These are phyloP conservation scores for Syzygium aqueum DNA, from an alignment of 345 rosid species.

Conservation along the genomic window DNA sequence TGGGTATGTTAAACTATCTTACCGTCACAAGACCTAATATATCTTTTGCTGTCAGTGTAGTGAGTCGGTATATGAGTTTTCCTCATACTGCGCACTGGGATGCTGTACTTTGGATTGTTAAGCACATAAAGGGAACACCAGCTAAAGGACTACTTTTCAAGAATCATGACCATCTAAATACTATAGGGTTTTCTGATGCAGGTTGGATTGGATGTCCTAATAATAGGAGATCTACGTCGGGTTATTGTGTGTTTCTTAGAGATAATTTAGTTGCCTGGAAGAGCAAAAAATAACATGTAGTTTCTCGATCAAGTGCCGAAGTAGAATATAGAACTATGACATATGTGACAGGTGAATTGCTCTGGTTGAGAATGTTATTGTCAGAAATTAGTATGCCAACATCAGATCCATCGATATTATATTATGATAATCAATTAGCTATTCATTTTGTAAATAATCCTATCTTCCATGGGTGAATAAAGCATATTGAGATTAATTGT, in stretches of 20 bases:
- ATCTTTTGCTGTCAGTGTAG: background rate
- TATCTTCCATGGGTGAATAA: too few species aligned
- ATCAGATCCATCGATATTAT: too few species aligned
- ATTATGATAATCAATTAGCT: too few species aligned
- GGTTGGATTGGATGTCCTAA: background rate
- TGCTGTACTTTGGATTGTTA: background rate
- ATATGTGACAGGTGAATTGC: too few species aligned
- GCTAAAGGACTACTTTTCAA: background rate
- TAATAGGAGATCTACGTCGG: background rate
- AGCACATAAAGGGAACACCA: background rate
- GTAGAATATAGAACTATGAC: background rate
- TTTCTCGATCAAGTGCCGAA: background rate
- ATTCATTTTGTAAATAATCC: too few species aligned
- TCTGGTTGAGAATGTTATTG: too few species aligned
- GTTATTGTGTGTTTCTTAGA: background rate
- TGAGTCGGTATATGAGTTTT: background rate
- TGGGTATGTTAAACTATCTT: background rate
- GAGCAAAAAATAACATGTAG: background rate
- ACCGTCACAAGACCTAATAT: background rate
- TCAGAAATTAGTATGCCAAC: too few species aligned
- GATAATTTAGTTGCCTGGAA: background rate
- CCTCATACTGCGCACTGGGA: background rate
- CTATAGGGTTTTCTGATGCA: background rate
- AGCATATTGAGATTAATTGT: too few species aligned
- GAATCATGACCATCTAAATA: too few species aligned